phyloP scores from a whole-genome alignment of 106 monocot species.

The Hemerocallis citrina region DNA sequence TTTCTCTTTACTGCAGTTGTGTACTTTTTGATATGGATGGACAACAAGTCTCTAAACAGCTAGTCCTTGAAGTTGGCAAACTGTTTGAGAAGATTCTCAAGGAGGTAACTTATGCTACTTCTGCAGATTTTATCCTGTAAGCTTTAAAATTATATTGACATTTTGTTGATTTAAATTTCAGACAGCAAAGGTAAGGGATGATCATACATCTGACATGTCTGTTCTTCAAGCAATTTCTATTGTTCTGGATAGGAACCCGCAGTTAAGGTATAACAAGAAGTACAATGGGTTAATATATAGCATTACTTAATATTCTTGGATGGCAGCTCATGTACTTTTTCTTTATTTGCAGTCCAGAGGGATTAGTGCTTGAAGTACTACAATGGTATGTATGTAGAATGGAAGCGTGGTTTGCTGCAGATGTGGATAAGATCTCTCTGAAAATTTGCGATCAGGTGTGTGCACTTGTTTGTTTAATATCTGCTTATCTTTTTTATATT shows the following conservation, averaged over 20 bases:
- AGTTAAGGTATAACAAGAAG: conserved; percentile 41
- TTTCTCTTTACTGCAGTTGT: too few species aligned
- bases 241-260: conserved; percentile 59
- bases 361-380: conserved; percentile 71
- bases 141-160: too few species aligned
- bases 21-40: conserved; percentile 73
- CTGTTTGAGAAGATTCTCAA: conserved; percentile 68
- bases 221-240: conserved; percentile 70
- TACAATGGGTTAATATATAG: neutral
- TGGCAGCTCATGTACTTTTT: conserved; percentile 4
- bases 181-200: conserved; percentile 72
- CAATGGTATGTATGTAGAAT: conserved; percentile 97
- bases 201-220: conserved; percentile 60
- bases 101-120: conserved; percentile 32
- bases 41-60: conserved; percentile 47
- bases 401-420: conserved; percentile 99
- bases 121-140: neutral
- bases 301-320: neutral
- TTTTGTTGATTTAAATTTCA: conserved; percentile 11
- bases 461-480: neutral
- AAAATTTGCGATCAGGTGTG: conserved; percentile 92
- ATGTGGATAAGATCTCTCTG: conserved; percentile 76
- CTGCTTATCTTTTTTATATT: too few species aligned
- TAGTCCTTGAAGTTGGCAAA: conserved; percentile 66
- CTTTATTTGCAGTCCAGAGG: conserved; percentile 48